These are phyloP conservation scores for Paramecium pentaurelia DNA, from an alignment of 73 alveolate genomes.

Conservation along the genomic window DNA sequence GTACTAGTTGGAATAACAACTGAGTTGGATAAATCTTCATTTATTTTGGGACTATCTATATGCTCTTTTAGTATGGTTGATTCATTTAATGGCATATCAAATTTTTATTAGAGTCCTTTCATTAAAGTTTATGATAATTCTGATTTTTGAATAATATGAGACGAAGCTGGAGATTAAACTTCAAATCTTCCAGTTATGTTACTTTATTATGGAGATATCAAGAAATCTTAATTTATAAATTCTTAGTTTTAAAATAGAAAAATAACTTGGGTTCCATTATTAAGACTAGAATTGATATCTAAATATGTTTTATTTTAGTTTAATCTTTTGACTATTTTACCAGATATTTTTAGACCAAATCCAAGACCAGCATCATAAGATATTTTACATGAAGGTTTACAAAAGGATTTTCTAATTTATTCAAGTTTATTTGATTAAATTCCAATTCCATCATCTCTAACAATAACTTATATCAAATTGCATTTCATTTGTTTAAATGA, in stretches of 20 bases:
- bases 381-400: not conserved
- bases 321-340: not conserved
- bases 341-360: conserved; percentile 10
- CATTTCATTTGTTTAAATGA: not conserved
- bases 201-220: not conserved
- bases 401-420: not conserved
- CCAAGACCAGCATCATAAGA: not conserved
- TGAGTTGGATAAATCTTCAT: not conserved
- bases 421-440: not conserved
- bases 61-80: not conserved
- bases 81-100: not conserved
- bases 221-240: not conserved
- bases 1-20: not conserved
- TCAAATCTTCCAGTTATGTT: conserved; percentile 12
- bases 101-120: not conserved
- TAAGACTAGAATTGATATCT: not conserved
- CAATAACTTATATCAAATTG: not conserved
- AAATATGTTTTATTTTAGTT: not conserved
- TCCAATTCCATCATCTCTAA: conserved; percentile 11
- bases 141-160: not conserved
- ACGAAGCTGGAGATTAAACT: not conserved
- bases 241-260: not conserved
- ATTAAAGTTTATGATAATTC: not conserved
- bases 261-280: not conserved
- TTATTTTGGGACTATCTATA: not conserved